Evolutionary conservation across 495 filamentous ascomycete genomes (phyloP).

Genomic region (Oidiodendron maius): DNA sequence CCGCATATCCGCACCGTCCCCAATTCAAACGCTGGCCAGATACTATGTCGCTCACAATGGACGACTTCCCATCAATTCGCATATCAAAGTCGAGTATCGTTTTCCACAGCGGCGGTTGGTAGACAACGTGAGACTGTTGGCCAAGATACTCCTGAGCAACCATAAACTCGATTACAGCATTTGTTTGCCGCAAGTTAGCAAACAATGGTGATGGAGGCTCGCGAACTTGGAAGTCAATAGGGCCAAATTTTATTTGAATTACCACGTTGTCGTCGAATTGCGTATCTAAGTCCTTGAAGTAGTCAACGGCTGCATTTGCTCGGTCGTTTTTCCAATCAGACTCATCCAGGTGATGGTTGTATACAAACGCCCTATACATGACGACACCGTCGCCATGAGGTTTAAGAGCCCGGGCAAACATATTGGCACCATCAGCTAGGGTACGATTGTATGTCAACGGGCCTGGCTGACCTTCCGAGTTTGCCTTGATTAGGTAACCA

Average conservation of each 20-base stretch:
- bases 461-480: conserved; percentile 69
- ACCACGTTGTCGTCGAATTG: conserved; percentile 66
- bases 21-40: conserved; percentile 53
- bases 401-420: conserved; percentile 56
- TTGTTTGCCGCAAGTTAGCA: conserved; percentile 53
- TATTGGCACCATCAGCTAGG: conserved; percentile 61
- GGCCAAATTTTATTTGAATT: conserved; percentile 68
- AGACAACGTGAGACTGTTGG: conserved; percentile 64
- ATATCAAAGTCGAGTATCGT: conserved; percentile 61
- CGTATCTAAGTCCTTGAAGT: conserved; percentile 58
- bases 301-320: conserved; percentile 63
- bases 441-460: conserved; percentile 66
- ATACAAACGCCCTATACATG: conserved; percentile 72
- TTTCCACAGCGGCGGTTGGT: conserved; percentile 63
- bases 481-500: conserved; percentile 67
- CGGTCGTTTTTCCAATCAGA: conserved; percentile 59
- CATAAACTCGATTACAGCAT: conserved; percentile 57
- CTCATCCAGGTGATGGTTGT: conserved; percentile 55
- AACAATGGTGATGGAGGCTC: conserved; percentile 67
- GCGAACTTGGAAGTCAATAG: conserved; percentile 72
- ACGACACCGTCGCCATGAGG: conserved; percentile 62
- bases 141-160: conserved; percentile 67
- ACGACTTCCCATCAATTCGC: conserved; percentile 47
- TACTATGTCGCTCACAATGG: conserved; percentile 50
- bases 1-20: conserved; percentile 55